Percentiles rank a stretch among this genome's conserved stretches.
These are phyloP conservation scores for Penicillium corylophilum DNA, from an alignment of 2,329 filamentous ascomycete species.

Conservation along the genomic window DNA sequence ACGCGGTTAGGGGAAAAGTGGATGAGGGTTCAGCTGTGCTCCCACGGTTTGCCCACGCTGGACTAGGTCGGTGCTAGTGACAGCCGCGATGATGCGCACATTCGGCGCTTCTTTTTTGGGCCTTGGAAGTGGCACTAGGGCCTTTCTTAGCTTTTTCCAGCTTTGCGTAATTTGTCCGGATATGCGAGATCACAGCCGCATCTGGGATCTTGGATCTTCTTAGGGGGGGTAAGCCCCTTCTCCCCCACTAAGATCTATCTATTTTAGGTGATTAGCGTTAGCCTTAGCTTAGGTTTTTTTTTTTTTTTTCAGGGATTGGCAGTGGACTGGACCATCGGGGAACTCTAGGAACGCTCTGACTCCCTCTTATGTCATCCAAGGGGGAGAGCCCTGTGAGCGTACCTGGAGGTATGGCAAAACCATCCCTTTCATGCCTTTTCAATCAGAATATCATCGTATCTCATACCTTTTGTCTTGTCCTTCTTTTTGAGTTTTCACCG, in stretches of 20 bases:
- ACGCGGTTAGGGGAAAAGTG: constrained; percentile 12
- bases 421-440: background rate
- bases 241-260: background rate
- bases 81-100: constrained; percentile 37
- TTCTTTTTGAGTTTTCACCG: background rate
- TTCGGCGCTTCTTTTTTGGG: constrained; percentile 8
- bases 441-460: background rate
- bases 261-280: background rate
- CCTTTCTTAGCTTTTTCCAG: background rate
- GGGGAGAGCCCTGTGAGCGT: background rate
- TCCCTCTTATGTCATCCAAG: background rate
- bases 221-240: background rate
- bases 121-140: constrained; percentile 5
- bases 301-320: background rate
- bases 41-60: constrained; percentile 30
- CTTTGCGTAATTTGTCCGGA: constrained; percentile 11
- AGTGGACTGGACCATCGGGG: background rate
- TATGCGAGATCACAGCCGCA: constrained; percentile 26
- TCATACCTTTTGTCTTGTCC: background rate
- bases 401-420: background rate
- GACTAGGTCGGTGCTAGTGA: constrained; percentile 26
- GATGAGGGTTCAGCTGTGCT: constrained; percentile 22
- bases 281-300: background rate
- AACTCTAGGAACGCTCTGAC: background rate
- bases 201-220: constrained; percentile 2